These are phyloP conservation scores for Didymella arachidicola DNA, from an alignment of 2,329 filamentous ascomycete species.

Conservation along the genomic window DNA sequence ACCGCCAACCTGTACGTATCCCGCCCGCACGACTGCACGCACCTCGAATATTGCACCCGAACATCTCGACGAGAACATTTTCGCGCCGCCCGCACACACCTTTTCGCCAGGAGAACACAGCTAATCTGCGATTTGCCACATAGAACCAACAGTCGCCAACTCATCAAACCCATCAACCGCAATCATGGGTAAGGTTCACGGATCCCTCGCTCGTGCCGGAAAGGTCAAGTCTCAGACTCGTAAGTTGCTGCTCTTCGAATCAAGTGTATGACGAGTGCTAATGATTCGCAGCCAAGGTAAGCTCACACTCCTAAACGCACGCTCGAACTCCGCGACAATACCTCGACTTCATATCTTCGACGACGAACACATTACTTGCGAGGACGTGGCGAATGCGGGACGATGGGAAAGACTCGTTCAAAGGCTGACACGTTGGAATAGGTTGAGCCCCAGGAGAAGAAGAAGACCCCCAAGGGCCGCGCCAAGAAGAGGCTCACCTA, in stretches of 20 bases:
- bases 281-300: slow-evolving; percentile 39
- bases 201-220: slow-evolving; percentile 92
- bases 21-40: slow-evolving; percentile 16
- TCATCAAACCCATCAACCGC: slow-evolving; percentile 53
- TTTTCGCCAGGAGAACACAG: slow-evolving; percentile 21
- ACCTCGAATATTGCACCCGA: slow-evolving; percentile 13
- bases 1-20: slow-evolving; percentile 48
- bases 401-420: slow-evolving; percentile 3
- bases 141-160: slow-evolving; percentile 36
- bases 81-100: slow-evolving; percentile 12
- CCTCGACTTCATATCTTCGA: neutral
- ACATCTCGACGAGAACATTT: slow-evolving; percentile 15
- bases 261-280: slow-evolving; percentile 23
- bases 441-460: slow-evolving; percentile 93
- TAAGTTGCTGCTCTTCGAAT: slow-evolving; percentile 25
- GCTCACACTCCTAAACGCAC: slow-evolving; percentile 10
- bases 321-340: neutral
- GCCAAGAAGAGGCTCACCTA: slow-evolving; percentile 97
- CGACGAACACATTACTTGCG: neutral
- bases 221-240: slow-evolving; percentile 80
- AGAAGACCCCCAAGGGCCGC: slow-evolving; percentile 95
- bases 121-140: slow-evolving; percentile 47
- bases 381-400: neutral
- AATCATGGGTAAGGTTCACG: slow-evolving; percentile 93
- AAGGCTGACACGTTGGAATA: slow-evolving; percentile 52